Percentiles rank a stretch among this genome's conserved stretches.
Evolutionary conservation across 257 asterid genomes (phyloP).

Genomic region (Solanum tarapatanum): DNA sequence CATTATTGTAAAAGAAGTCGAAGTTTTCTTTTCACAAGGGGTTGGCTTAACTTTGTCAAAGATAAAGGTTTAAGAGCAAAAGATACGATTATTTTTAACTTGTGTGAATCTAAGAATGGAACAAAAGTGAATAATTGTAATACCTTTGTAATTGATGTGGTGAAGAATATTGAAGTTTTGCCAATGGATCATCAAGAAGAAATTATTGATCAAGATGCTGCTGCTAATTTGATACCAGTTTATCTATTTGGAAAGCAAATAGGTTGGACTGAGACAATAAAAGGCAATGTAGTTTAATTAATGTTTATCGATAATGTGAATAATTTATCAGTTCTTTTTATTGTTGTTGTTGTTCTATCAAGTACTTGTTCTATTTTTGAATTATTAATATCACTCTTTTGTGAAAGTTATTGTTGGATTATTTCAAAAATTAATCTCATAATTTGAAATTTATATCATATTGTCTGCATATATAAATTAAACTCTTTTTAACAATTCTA

Average conservation of each 20-base stretch:
- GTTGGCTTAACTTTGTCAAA: constrained; percentile 56
- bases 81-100: constrained; percentile 33
- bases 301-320: neutral
- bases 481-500: neutral
- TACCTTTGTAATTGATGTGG: neutral
- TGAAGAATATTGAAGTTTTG: neutral
- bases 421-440: too few species aligned
- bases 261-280: neutral
- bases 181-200: neutral
- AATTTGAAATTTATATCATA: too few species aligned
- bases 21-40: constrained; percentile 43
- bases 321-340: too few species aligned
- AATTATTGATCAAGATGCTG: neutral
- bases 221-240: neutral
- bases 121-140: neutral
- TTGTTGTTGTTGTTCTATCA: too few species aligned
- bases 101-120: neutral
- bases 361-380: neutral
- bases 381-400: neutral
- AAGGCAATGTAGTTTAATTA: neutral
- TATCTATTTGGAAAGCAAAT: neutral
- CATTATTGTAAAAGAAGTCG: constrained; percentile 39
- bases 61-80: constrained; percentile 34
- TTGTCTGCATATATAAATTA: too few species aligned
- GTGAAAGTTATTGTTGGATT: neutral